A percentile compares a stretch with the other conserved stretches of the same genome.
phyloP scores from a whole-genome alignment of 805 yeast species.

The Candida silvatica region DNA sequence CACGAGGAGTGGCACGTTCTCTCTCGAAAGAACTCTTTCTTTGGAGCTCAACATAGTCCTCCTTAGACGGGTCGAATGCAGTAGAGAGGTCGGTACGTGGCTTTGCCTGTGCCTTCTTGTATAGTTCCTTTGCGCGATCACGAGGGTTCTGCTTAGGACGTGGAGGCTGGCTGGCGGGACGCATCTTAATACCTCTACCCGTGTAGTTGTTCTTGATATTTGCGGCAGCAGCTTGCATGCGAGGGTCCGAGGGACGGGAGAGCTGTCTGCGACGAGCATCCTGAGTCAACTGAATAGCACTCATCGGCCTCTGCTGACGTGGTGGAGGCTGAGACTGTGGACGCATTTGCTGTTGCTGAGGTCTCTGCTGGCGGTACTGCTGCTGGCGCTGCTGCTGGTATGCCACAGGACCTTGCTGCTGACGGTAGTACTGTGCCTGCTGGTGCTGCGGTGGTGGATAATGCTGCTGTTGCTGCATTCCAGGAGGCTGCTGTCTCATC shows the following conservation, averaged over 20 bases:
- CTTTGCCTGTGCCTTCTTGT: constrained; percentile 35
- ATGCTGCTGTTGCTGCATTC: not conserved
- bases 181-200: no score
- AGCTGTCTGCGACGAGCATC: not conserved
- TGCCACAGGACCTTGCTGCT: no score
- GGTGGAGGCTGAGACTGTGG: not conserved
- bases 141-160: constrained; percentile 14
- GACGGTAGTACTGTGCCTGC: not conserved
- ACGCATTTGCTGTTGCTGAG: not conserved
- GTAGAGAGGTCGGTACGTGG: constrained; percentile 6
- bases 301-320: not conserved
- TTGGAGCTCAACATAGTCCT: constrained; percentile 5
- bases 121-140: constrained; percentile 42
- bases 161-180: not conserved
- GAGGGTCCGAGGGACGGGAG: not conserved
- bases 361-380: not conserved
- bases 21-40: constrained; percentile 53
- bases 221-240: no score
- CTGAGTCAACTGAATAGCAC: not conserved
- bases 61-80: constrained; percentile 4
- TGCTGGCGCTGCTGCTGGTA: not conserved
- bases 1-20: constrained; percentile 7
- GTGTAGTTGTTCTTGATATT: no score
- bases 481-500: constrained; percentile 1
- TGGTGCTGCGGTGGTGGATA: not conserved